These are phyloP conservation scores for Pisolithus albus DNA, from an alignment of 768 basidiomycete species.

Conservation along the genomic window DNA sequence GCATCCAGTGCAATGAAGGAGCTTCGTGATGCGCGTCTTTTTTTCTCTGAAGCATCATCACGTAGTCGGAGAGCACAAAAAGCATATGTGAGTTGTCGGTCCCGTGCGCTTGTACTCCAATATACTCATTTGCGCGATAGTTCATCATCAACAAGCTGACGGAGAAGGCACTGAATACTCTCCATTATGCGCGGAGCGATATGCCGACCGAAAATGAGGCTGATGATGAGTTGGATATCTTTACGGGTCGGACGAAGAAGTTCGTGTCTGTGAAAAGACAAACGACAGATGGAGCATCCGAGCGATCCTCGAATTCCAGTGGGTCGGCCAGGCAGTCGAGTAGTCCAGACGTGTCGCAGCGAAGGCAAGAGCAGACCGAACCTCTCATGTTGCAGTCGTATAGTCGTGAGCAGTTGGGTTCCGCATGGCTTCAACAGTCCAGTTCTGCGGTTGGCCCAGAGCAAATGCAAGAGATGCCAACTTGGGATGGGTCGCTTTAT, in stretches of 20 bases:
- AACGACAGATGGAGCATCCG: constrained; percentile 12
- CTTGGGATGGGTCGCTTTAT: background rate
- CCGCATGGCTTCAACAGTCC: constrained; percentile 1
- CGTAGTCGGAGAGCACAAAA: constrained; percentile 58
- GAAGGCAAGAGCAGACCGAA: background rate
- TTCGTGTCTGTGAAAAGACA: constrained; percentile 47
- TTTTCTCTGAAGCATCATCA: constrained; percentile 58
- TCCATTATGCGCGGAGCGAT: constrained; percentile 37
- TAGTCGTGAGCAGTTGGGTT: background rate
- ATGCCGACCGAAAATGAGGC: constrained; percentile 40
- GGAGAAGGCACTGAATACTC: constrained; percentile 59
- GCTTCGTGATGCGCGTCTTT: constrained; percentile 56
- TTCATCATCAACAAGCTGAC: constrained; percentile 52
- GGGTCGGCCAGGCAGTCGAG: constrained; percentile 1
- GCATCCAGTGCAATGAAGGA: constrained; percentile 63
- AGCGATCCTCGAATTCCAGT: background rate
- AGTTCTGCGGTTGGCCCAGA: background rate
- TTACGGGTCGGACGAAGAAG: constrained; percentile 58
- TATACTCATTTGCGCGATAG: constrained; percentile 26
- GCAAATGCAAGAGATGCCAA: background rate
- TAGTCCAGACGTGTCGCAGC: background rate
- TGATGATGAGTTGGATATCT: constrained; percentile 61
- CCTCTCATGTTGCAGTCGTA: background rate
- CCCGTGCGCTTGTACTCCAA: background rate
- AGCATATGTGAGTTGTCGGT: constrained; percentile 44